Percentiles rank a stretch among this genome's conserved stretches.
Conservation (phyloP, 176 grass and related monocot genomes). For the Aegilops tauschii region DNA sequence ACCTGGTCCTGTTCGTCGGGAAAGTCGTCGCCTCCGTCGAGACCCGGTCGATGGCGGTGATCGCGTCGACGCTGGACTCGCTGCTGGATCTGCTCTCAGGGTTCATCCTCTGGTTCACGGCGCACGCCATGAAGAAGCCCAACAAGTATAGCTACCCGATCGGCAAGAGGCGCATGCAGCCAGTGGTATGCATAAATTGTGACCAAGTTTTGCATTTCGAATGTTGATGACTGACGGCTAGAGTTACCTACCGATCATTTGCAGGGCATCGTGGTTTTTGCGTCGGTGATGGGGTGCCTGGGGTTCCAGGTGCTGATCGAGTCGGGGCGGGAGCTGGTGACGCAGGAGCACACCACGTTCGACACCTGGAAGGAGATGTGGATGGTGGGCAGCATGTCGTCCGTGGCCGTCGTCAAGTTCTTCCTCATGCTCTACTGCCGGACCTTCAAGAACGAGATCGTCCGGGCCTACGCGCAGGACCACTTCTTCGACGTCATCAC, state of each 20-base stretch:
- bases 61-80: constrained; percentile 89
- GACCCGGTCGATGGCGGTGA: constrained; percentile 75
- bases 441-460: constrained; percentile 87
- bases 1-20: constrained; percentile 73
- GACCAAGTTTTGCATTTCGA: background rate
- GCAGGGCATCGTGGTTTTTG: constrained; percentile 93
- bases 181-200: constrained; percentile 50
- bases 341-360: constrained; percentile 57
- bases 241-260: too few species aligned
- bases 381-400: constrained; percentile 92
- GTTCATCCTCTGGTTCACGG: constrained; percentile 86
- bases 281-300: constrained; percentile 88
- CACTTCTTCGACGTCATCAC: constrained; percentile 99
- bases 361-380: constrained; percentile 52
- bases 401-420: constrained; percentile 74
- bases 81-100: constrained; percentile 88
- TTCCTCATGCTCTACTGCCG: constrained; percentile 92
- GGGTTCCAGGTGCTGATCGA: constrained; percentile 87
- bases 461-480: constrained; percentile 81
- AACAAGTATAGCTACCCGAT: constrained; percentile 92
- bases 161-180: constrained; percentile 94
- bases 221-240: background rate
- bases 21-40: constrained; percentile 73
- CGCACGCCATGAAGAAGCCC: constrained; percentile 81
- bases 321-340: constrained; percentile 64